Evolutionary conservation across 495 filamentous ascomycete species (phyloP).

Genomic region (Apiosordaria backusii): DNA sequence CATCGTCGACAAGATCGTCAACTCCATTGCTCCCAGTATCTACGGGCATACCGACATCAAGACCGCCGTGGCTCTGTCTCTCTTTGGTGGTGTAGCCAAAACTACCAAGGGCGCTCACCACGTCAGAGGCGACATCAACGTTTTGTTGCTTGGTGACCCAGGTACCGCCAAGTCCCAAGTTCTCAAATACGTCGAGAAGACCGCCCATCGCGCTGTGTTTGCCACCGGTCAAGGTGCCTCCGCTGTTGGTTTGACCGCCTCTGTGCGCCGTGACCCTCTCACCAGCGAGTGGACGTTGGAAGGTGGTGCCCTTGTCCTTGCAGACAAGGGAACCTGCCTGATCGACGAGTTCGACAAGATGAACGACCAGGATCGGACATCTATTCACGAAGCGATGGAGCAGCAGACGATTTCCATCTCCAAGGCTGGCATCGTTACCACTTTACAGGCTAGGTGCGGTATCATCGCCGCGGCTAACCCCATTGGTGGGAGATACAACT

Average conservation of each 20-base stretch:
- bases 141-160: slow-evolving; percentile 93
- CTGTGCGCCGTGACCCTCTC: slow-evolving; percentile 90
- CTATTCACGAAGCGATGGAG: slow-evolving; percentile 99
- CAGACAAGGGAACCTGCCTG: slow-evolving; percentile 91
- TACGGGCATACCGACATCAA: slow-evolving; percentile 98
- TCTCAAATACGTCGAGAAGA: slow-evolving; percentile 97
- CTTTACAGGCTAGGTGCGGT: slow-evolving; percentile 93
- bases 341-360: slow-evolving; percentile 99
- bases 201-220: slow-evolving; percentile 94
- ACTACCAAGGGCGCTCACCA: slow-evolving; percentile 78
- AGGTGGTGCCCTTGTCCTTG: slow-evolving; percentile 92
- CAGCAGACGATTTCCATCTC: slow-evolving; percentile 99
- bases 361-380: slow-evolving; percentile 98
- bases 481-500: slow-evolving; percentile 94
- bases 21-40: slow-evolving; percentile 94
- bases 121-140: slow-evolving; percentile 97
- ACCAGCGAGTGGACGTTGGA: slow-evolving; percentile 98
- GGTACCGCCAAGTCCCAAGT: slow-evolving; percentile 99
- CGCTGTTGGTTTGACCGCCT: slow-evolving; percentile 96
- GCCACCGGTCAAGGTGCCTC: slow-evolving; percentile 96
- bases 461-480: slow-evolving; percentile 98
- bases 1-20: slow-evolving; percentile 91
- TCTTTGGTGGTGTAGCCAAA: slow-evolving; percentile 96
- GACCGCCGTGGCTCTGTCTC: slow-evolving; percentile 87
- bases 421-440: slow-evolving; percentile 98